A percentile compares a stretch with the other conserved stretches of the same genome.
These are phyloP conservation scores for Syzygium aqueum DNA, from an alignment of 345 rosid species.

Conservation along the genomic window DNA sequence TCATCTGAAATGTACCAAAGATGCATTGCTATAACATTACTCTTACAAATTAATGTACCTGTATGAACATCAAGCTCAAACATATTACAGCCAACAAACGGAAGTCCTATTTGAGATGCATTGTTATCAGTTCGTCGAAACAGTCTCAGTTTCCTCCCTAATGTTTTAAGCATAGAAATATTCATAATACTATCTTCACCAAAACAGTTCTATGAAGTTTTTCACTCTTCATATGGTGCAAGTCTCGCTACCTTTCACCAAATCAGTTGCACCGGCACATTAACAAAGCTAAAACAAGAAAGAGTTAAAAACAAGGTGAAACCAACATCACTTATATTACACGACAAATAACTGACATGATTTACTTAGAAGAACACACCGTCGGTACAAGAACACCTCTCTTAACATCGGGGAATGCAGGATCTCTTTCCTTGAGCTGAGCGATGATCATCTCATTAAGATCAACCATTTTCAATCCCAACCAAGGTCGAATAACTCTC, in stretches of 20 bases:
- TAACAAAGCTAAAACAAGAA: neutral
- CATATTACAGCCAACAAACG: neutral
- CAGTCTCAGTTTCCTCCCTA: neutral
- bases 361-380: constrained; percentile 25
- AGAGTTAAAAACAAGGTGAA: neutral
- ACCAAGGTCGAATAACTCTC: constrained; percentile 91
- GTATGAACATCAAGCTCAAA: neutral
- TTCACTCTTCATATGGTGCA: neutral
- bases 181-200: neutral
- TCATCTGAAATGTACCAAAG: too few relatives aligned
- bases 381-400: constrained; percentile 69
- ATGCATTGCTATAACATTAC: too few relatives aligned
- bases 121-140: neutral
- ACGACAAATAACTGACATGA: neutral
- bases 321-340: neutral
- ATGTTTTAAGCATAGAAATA: neutral
- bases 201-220: neutral
- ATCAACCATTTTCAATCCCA: constrained; percentile 91
- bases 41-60: too few relatives aligned
- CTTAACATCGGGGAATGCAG: constrained; percentile 52
- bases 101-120: neutral
- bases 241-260: neutral
- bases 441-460: constrained; percentile 69
- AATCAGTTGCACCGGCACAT: neutral
- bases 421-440: constrained; percentile 79